phyloP scores from a whole-genome alignment of 2,329 filamentous ascomycete species.

The Pseudocercospora macadamiae region DNA sequence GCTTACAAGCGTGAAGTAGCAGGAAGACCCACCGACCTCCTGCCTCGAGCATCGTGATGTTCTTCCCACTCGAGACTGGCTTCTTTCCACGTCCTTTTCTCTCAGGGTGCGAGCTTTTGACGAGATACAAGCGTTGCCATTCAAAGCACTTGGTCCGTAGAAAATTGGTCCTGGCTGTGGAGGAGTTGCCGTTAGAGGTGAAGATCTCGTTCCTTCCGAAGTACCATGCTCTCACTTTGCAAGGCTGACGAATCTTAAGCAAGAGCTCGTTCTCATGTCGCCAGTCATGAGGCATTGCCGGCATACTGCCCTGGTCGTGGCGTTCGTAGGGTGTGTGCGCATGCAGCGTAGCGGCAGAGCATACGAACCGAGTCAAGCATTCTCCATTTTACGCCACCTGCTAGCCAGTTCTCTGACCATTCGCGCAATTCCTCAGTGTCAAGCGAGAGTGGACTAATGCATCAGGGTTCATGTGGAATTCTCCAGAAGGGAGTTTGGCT shows the following conservation, averaged over 20 bases:
- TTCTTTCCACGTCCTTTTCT: neutral
- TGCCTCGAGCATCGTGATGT: neutral
- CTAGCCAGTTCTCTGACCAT: neutral
- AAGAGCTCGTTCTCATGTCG: neutral
- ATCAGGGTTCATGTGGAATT: neutral
- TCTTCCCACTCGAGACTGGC: neutral
- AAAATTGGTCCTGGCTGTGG: neutral
- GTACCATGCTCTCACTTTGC: neutral
- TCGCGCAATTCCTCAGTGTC: neutral
- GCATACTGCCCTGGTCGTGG: constrained; percentile 6
- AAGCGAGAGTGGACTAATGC: neutral
- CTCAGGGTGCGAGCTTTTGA: neutral
- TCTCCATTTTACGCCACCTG: constrained; percentile 3
- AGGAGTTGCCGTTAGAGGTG: neutral
- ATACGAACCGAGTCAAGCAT: neutral
- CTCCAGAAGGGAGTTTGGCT: neutral
- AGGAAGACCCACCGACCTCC: constrained; percentile 3
- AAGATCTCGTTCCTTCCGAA: neutral
- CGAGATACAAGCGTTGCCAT: neutral
- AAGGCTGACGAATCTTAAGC: neutral
- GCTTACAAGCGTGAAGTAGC: neutral
- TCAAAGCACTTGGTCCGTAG: neutral
- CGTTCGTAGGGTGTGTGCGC: neutral
- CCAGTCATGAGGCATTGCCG: neutral
- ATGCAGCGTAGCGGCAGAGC: neutral